Conservation (phyloP, 2,329 filamentous ascomycete genomes). For the Aspergillus eucalypticola region DNA sequence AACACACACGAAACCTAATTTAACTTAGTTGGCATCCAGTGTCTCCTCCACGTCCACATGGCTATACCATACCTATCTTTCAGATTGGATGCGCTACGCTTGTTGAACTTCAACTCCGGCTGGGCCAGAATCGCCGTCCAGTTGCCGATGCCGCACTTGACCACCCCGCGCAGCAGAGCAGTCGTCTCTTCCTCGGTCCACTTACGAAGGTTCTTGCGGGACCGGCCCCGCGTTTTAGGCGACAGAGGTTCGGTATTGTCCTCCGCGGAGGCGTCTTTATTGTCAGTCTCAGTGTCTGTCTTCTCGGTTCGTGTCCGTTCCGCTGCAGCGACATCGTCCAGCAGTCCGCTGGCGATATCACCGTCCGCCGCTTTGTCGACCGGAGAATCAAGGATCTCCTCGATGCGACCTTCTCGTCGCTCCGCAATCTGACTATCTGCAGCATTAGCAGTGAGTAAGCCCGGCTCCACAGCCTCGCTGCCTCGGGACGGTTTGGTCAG, state of each 20-base stretch:
- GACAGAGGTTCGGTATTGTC: constrained; percentile 29
- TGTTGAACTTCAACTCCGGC: constrained; percentile 58
- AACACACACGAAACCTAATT: constrained; percentile 55
- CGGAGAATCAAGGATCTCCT: constrained; percentile 36
- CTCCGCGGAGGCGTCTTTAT: constrained; percentile 5
- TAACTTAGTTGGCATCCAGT: constrained; percentile 9
- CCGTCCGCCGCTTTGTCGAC: constrained; percentile 24
- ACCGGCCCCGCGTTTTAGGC: constrained; percentile 39
- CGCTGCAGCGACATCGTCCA: constrained; percentile 10
- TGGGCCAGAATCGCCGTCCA: constrained; percentile 65
- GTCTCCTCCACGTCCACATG: not conserved
- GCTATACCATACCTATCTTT: constrained; percentile 55
- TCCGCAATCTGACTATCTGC: constrained; percentile 30
- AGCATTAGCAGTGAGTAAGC: constrained; percentile 18
- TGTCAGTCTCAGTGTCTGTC: constrained; percentile 1
- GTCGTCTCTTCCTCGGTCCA: constrained; percentile 66
- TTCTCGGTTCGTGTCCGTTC: constrained; percentile 12
- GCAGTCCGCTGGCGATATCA: constrained; percentile 15
- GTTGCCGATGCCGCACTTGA: constrained; percentile 62
- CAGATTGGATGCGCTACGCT: constrained; percentile 61
- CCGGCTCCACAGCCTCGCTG: constrained; percentile 26
- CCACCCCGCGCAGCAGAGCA: constrained; percentile 59
- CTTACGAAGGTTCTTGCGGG: constrained; percentile 51
- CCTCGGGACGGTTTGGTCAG: constrained; percentile 37
- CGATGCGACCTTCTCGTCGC: constrained; percentile 36